Conservation (phyloP, 108 stramenopile genomes). For the Discostella pseudostelligera region DNA sequence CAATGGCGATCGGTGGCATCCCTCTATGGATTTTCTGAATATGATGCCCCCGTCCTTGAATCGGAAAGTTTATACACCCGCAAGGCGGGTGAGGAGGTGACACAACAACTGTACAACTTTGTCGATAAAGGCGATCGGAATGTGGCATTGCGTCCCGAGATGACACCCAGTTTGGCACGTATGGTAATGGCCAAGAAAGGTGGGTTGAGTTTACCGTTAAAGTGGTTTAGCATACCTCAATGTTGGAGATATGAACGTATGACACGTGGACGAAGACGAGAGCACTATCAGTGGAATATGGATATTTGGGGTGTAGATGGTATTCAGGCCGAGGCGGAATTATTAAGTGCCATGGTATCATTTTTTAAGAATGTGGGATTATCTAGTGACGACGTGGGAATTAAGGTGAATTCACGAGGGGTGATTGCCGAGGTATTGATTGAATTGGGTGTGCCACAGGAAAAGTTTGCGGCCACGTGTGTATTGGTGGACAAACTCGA, state of each 20-base stretch:
- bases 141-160: slow-evolving; percentile 91
- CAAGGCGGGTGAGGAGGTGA: slow-evolving; percentile 98
- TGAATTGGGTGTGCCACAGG: slow-evolving; percentile 85
- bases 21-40: slow-evolving; percentile 91
- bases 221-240: slow-evolving; percentile 97
- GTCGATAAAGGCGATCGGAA: slow-evolving; percentile 92
- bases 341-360: slow-evolving; percentile 89
- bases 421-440: slow-evolving; percentile 90
- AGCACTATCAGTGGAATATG: slow-evolving; percentile 99
- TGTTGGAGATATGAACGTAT: slow-evolving; percentile 98
- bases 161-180: slow-evolving; percentile 96
- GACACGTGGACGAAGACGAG: slow-evolving; percentile 95
- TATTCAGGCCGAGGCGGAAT: slow-evolving; percentile 93
- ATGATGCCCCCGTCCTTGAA: slow-evolving; percentile 97
- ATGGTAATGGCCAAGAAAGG: slow-evolving; percentile 97
- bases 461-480: slow-evolving; percentile 94
- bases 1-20: slow-evolving; percentile 84
- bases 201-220: slow-evolving; percentile 87
- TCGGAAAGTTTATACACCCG: slow-evolving; percentile 89
- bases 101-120: slow-evolving; percentile 97
- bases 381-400: slow-evolving; percentile 90
- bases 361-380: slow-evolving; percentile 91
- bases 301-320: slow-evolving; percentile 90
- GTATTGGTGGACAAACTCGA: slow-evolving; percentile 98
- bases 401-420: slow-evolving; percentile 92